A percentile compares a stretch with the other conserved stretches of the same genome.
Evolutionary conservation across 2,329 filamentous ascomycete species (phyloP).

Genomic region (Epichloe sylvatica): DNA sequence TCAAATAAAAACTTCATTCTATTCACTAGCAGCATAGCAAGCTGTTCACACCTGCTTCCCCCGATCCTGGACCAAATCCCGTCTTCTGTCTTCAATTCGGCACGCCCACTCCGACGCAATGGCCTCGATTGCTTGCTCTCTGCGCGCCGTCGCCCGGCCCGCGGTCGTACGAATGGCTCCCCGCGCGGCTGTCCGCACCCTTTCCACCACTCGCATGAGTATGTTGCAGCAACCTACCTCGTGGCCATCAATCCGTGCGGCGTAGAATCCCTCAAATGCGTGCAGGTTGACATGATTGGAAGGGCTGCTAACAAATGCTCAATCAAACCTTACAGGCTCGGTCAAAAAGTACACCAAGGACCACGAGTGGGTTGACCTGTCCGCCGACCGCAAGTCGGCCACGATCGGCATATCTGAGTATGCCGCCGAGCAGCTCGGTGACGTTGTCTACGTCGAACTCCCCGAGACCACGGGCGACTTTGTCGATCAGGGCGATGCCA

Average conservation of each 20-base stretch:
- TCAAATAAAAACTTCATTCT: not conserved
- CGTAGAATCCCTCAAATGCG: too few species aligned
- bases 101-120: constrained; percentile 24
- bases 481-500: constrained; percentile 62
- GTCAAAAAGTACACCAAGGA: constrained; percentile 87
- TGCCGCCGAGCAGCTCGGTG: constrained; percentile 81
- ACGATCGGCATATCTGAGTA: constrained; percentile 77
- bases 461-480: constrained; percentile 52
- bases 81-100: not conserved
- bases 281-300: not conserved
- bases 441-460: constrained; percentile 95
- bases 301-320: not conserved
- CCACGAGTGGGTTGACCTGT: constrained; percentile 95
- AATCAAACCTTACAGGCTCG: constrained; percentile 28
- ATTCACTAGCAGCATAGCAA: not conserved
- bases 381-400: constrained; percentile 68
- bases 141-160: constrained; percentile 33
- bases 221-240: constrained; percentile 8
- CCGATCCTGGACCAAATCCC: not conserved
- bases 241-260: too few species aligned
- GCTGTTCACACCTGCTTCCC: not conserved
- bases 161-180: constrained; percentile 24
- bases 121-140: constrained; percentile 47
- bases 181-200: constrained; percentile 28
- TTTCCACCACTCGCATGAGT: constrained; percentile 28